phyloP scores from a whole-genome alignment of 352 stramenopile species.

The Phytophthora vignae region DNA sequence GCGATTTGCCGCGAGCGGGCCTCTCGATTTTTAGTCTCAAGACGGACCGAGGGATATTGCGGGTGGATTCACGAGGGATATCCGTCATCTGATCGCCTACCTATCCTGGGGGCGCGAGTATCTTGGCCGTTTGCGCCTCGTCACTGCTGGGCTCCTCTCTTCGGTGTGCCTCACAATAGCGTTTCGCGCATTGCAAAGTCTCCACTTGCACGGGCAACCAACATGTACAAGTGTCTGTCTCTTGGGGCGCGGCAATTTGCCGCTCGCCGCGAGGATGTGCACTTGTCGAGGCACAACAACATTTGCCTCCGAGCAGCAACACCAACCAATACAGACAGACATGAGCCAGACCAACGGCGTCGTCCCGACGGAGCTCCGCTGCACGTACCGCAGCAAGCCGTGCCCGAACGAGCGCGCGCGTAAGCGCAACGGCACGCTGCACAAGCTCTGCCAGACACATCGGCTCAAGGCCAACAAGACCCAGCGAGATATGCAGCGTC shows the following conservation, averaged over 20 bases:
- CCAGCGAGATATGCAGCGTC: slow-evolving; percentile 56
- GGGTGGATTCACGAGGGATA: neutral
- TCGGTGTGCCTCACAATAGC: neutral
- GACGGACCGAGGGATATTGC: neutral
- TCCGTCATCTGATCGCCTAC: neutral
- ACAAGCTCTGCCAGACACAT: slow-evolving; percentile 63
- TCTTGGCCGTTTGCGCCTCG: neutral
- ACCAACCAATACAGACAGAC: neutral
- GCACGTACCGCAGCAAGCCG: slow-evolving; percentile 57
- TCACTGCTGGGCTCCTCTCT: neutral
- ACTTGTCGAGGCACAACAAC: slow-evolving; percentile 22
- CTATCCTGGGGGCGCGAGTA: neutral
- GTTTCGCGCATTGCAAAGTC: neutral
- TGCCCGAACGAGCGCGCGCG: slow-evolving; percentile 56
- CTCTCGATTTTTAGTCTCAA: neutral
- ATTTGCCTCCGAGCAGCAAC: slow-evolving; percentile 19
- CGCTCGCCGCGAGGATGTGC: slow-evolving; percentile 2
- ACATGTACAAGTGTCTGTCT: neutral
- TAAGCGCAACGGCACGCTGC: slow-evolving; percentile 58
- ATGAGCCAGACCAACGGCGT: slow-evolving; percentile 32
- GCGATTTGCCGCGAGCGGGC: neutral
- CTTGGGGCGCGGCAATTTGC: slow-evolving; percentile 1
- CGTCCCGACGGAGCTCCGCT: slow-evolving; percentile 41
- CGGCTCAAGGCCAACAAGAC: slow-evolving; percentile 65
- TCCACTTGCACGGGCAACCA: neutral